Conservation (phyloP, 2,329 filamentous ascomycete species). For the Pseudogymnoascus sp. region DNA sequence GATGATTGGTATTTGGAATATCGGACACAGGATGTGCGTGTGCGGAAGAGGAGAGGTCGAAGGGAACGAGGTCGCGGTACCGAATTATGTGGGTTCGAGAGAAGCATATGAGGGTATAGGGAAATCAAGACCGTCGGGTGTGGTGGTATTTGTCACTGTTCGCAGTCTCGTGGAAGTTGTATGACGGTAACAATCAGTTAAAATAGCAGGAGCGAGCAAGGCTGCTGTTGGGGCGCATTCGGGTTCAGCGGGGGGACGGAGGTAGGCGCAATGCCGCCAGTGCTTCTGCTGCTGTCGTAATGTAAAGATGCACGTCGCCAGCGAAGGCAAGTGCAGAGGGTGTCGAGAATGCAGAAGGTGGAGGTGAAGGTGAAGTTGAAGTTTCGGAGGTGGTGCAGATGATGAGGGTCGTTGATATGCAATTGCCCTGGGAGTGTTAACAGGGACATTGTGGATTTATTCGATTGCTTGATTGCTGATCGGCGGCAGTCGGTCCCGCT, state of each 20-base stretch:
- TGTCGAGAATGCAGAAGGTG: background rate
- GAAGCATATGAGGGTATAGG: conserved; percentile 2
- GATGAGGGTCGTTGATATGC: background rate
- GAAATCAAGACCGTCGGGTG: background rate
- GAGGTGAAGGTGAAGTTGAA: background rate
- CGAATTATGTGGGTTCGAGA: background rate
- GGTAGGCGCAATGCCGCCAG: background rate
- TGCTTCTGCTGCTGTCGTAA: background rate
- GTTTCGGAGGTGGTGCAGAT: background rate
- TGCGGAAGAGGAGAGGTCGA: background rate
- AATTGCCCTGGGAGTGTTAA: background rate
- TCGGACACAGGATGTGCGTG: background rate
- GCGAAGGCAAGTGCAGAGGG: background rate
- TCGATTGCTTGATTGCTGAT: background rate
- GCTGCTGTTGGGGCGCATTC: background rate
- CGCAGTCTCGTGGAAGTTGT: conserved; percentile 1
- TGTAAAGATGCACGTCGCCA: background rate
- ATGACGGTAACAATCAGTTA: conserved; percentile 6
- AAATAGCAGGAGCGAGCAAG: background rate
- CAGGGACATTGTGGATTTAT: background rate
- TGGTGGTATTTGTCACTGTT: conserved; percentile 7
- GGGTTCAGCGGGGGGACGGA: background rate
- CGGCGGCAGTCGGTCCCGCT: background rate
- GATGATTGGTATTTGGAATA: conserved; percentile 2
- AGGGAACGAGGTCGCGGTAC: background rate